Conservation (phyloP, 2,329 filamentous ascomycete species). For the Phyllosticta citriasiana region DNA sequence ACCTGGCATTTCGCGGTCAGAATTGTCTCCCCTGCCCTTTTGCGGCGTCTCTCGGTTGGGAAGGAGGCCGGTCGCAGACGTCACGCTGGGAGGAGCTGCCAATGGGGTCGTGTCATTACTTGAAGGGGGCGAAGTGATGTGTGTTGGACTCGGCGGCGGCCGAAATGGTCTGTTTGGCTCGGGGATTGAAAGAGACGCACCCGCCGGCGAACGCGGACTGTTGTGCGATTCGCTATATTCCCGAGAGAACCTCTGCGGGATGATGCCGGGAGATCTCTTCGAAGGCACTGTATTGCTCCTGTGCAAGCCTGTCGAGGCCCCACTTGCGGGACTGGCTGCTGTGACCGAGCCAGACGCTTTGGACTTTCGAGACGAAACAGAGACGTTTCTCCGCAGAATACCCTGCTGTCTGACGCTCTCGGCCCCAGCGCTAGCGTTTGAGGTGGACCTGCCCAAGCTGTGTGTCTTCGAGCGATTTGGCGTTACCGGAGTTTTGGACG, state of each 20-base stretch:
- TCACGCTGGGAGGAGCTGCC: slow-evolving; percentile 18
- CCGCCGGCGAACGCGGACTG: slow-evolving; percentile 1
- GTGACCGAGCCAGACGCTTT: slow-evolving; percentile 61
- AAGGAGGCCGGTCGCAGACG: slow-evolving; percentile 5
- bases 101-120: slow-evolving; percentile 29
- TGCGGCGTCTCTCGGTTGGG: slow-evolving; percentile 2
- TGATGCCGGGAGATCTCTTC: slow-evolving; percentile 68
- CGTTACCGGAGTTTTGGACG: slow-evolving; percentile 38
- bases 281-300: slow-evolving; percentile 90
- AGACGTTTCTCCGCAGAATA: slow-evolving; percentile 75
- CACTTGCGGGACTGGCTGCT: slow-evolving; percentile 43
- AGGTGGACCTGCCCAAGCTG: slow-evolving; percentile 60
- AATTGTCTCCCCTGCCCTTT: slow-evolving; percentile 6
- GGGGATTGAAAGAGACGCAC: not conserved
- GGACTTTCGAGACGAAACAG: slow-evolving; percentile 82
- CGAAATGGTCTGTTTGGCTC: slow-evolving; percentile 2
- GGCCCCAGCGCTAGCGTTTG: slow-evolving; percentile 78
- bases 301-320: slow-evolving; percentile 44
- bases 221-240: slow-evolving; percentile 4
- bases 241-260: slow-evolving; percentile 51
- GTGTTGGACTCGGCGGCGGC: slow-evolving; percentile 15
- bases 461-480: slow-evolving; percentile 43
- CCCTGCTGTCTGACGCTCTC: slow-evolving; percentile 78
- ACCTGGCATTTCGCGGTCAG: not conserved
- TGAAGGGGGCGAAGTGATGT: slow-evolving; percentile 29